Conservation (phyloP, 257 asterid species). For the Euphrasia confusa region DNA sequence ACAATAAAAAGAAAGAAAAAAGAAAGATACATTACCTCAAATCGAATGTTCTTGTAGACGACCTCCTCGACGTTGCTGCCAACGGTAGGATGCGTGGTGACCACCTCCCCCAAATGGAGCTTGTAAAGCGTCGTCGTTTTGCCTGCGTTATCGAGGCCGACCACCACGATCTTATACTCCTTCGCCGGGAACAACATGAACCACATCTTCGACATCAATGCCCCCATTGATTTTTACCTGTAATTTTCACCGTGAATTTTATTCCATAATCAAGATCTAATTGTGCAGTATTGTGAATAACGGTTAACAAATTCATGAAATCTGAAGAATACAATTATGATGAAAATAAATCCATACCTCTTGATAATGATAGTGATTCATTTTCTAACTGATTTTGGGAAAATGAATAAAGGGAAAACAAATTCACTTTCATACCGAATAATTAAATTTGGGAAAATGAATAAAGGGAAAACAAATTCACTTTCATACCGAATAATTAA, state of each 20-base stretch:
- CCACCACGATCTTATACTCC: constrained; percentile 98
- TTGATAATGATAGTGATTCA: too few species aligned
- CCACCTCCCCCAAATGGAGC: constrained; percentile 87
- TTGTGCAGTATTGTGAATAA: background rate
- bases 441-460: too few species aligned
- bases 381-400: too few species aligned
- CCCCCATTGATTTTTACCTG: constrained; percentile 58
- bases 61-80: constrained; percentile 99
- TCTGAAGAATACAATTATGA: too few species aligned
- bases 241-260: background rate
- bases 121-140: constrained; percentile 98
- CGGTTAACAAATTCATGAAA: constrained; percentile 15
- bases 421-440: too few species aligned
- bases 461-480: too few species aligned
- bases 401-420: too few species aligned
- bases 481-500: too few species aligned
- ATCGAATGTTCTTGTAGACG: constrained; percentile 85
- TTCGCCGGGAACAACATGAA: constrained; percentile 91
- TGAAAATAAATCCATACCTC: too few species aligned
- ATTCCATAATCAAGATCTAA: constrained; percentile 30
- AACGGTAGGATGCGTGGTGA: constrained; percentile 94
- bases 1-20: constrained; percentile 1
- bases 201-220: constrained; percentile 82
- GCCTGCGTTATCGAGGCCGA: constrained; percentile 98
- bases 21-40: constrained; percentile 46